Base-by-base conservation (phyloP, 805 yeast species). In the Candida sithepensis region DNA sequence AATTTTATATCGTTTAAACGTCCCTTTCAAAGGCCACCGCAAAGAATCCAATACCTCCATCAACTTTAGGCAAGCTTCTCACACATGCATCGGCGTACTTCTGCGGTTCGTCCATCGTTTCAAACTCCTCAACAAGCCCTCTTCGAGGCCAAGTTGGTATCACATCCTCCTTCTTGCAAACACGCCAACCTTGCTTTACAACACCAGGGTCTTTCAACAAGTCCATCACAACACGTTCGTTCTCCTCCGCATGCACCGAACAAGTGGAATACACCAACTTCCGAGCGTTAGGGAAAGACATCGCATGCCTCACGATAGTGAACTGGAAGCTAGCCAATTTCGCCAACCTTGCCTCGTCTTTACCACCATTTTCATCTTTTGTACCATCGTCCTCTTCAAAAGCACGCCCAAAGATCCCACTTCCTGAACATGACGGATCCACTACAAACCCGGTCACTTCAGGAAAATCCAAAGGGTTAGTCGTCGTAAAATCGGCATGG, bases 31-130 rank as follows among this genome's bases (percentile, higher is more conserved):
- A 92, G 47, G 94, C 84, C 1, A 91, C 98, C 0, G 97, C 98
- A 67, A 94, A 94, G 63, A 94, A 94, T 0, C 99, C 99, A 58
- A 94, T 94, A n/a, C 99, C 99, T 26, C 98, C 99, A 64, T 94
- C 99, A 39, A 78, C 85, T 51, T 81, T 84, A 0, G 97, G 96
- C 39, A 82, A 68, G 0, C 91, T 85, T 55, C 99, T 74, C 0
- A 94, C 82, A 68, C 97, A 91, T 0, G 94, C 92, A 1, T 83
- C 89, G 1, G 97, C 96, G 42, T 88, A 61, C 34, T 68, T 72
- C 33, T 73, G 72, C 19, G 83, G 78, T 24, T 70, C 63, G 10
- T 62, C 67, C 51, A 70, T 65, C 20, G 73, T 72, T 9, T 76
- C 74, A 54, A 91, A 90, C 60, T 86, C 96, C 49, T 78, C 78